Evolutionary conservation across 768 basidiomycete genomes (phyloP).

Genomic region (Mycena olivaceomarginata): DNA sequence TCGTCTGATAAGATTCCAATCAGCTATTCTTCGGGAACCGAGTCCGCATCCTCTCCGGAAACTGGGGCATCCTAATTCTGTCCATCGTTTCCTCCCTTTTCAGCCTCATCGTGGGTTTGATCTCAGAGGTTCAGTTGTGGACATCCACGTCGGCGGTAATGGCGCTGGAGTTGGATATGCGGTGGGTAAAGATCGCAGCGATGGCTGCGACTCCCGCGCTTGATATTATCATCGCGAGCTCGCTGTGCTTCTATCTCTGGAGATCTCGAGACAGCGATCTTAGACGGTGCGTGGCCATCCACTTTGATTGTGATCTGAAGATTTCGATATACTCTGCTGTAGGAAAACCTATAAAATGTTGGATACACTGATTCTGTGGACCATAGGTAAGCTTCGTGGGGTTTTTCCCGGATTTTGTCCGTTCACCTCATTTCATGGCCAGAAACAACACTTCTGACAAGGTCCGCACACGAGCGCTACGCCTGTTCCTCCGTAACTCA

Average conservation of each 20-base stretch:
- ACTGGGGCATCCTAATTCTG: neutral
- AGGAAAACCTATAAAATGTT: neutral
- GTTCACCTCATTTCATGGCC: neutral
- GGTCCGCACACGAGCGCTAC: neutral
- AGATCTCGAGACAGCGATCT: neutral
- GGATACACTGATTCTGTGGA: neutral
- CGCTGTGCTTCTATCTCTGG: neutral
- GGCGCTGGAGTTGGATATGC: neutral
- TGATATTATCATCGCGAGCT: neutral
- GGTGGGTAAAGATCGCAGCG: neutral
- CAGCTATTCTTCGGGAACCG: neutral
- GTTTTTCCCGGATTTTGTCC: neutral
- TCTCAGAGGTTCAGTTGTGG: neutral
- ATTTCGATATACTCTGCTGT: neutral
- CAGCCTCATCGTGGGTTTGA: neutral
- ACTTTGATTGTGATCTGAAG: neutral
- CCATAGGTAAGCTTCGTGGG: neutral
- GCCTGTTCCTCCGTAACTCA: neutral
- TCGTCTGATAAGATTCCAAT: neutral
- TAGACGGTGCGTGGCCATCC: neutral
- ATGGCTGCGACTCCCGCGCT: neutral
- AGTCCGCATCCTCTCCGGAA: neutral
- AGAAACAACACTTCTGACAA: constrained; percentile 3
- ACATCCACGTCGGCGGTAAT: neutral
- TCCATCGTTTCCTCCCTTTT: neutral